These are phyloP conservation scores for Naumovozyma dairenensis DNA, from an alignment of 805 yeast species.

Conservation along the genomic window DNA sequence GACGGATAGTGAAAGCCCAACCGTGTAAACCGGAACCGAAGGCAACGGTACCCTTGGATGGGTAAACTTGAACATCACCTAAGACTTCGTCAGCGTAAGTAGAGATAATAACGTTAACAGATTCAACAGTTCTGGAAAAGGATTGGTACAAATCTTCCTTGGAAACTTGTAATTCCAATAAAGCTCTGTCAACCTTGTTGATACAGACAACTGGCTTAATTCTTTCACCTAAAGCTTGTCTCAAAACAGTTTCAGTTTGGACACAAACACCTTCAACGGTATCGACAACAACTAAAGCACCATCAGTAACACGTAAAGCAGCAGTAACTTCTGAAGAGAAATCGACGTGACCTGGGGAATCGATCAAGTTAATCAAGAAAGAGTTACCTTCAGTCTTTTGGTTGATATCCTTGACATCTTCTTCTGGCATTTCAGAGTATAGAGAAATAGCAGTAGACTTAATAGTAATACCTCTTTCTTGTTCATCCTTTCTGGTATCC, in stretches of 20 bases:
- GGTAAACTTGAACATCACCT: slow-evolving; percentile 98
- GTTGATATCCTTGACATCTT: slow-evolving; percentile 79
- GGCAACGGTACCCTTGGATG: slow-evolving; percentile 98
- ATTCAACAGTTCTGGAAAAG: slow-evolving; percentile 97
- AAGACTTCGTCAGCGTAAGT: slow-evolving; percentile 83
- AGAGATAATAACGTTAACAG: slow-evolving; percentile 96
- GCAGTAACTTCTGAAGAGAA: slow-evolving; percentile 99
- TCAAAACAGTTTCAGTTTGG: slow-evolving; percentile 98
- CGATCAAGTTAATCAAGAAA: slow-evolving; percentile 95
- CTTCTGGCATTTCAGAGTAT: slow-evolving; percentile 72
- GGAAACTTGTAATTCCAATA: slow-evolving; percentile 95
- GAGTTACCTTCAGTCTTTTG: slow-evolving; percentile 83
- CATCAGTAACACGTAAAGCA: slow-evolving; percentile 99
- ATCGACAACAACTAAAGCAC: slow-evolving; percentile 99
- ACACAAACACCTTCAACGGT: slow-evolving; percentile 99
- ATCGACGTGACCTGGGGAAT: slow-evolving; percentile 99
- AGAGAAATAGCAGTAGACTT: slow-evolving; percentile 98
- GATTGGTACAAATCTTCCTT: slow-evolving; percentile 99
- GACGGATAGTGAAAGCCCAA: slow-evolving; percentile 99
- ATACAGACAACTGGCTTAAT: slow-evolving; percentile 97
- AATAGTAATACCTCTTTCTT: slow-evolving; percentile 99
- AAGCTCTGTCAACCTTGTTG: slow-evolving; percentile 99
- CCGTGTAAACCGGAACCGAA: slow-evolving; percentile 99
- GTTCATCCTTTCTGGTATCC: slow-evolving; percentile 99
- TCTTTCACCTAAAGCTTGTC: slow-evolving; percentile 99